A percentile compares a stretch with the other conserved stretches of the same genome.
Conservation (phyloP, 1,284 basidiomycete species). For the Trichosporon faecale region DNA sequence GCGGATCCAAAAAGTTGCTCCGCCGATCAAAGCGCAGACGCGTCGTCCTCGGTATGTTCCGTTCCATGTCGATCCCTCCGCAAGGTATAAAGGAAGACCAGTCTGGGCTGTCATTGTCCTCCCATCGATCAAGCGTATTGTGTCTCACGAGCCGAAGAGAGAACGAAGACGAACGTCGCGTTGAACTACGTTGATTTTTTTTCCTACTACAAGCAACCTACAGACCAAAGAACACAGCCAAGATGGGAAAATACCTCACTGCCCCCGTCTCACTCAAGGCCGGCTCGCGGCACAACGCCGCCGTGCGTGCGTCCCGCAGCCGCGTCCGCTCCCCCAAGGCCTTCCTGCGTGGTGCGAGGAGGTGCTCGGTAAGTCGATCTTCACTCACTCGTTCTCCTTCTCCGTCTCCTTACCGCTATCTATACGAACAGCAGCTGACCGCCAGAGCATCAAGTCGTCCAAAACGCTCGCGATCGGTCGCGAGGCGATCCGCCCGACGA, state of each 20-base stretch:
- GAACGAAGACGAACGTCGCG: not conserved
- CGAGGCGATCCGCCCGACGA: not conserved
- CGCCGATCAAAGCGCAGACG: not conserved
- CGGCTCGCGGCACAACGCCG: not conserved
- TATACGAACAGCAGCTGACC: not conserved
- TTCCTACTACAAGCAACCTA: not conserved
- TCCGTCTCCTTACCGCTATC: not conserved
- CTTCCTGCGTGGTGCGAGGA: not conserved
- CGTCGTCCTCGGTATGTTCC: conserved; percentile 1
- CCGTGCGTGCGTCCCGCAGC: conserved; percentile 2
- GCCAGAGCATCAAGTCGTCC: not conserved
- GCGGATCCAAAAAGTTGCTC: not conserved
- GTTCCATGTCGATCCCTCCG: not conserved
- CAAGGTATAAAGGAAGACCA: not conserved
- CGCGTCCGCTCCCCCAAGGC: not conserved
- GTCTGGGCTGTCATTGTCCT: not conserved
- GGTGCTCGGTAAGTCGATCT: not conserved
- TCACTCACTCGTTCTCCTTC: not conserved
- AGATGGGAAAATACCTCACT: not conserved
- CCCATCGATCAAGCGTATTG: not conserved
- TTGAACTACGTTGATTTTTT: not conserved
- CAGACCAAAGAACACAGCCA: not conserved
- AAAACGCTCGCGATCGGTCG: not conserved
- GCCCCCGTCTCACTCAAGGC: not conserved
- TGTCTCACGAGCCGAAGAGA: not conserved